Percentiles rank a stretch among this genome's conserved stretches.
Evolutionary conservation across 371 early-diverging fungal species (phyloP).

Genomic region (Mucor sp.): DNA sequence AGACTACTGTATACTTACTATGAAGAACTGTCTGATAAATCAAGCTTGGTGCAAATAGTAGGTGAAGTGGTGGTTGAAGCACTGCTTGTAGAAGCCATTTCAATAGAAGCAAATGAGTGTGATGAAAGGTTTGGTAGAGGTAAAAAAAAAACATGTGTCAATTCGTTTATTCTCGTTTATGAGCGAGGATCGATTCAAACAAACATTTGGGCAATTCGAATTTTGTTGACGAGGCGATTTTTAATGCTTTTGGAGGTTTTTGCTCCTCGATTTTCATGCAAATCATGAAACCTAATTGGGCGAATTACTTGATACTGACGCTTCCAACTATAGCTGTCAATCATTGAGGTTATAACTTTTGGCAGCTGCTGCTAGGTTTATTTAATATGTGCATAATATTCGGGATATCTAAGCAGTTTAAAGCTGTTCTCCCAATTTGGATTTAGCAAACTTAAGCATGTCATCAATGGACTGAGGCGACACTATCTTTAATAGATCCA

Average conservation of each 20-base stretch:
- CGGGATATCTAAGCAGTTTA: background rate
- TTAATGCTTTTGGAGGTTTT: background rate
- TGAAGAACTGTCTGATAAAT: constrained; percentile 21
- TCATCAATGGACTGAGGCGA: constrained; percentile 15
- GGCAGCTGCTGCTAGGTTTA: too few relatives aligned
- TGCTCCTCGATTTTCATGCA: background rate
- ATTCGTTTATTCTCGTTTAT: background rate
- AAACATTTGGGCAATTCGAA: background rate
- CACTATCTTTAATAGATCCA: constrained; percentile 19
- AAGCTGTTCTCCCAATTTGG: background rate
- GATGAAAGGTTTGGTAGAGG: background rate
- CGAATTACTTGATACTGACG: background rate
- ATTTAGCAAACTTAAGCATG: constrained; percentile 21
- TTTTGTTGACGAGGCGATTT: background rate
- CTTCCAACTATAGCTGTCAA: too few relatives aligned
- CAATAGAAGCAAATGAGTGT: background rate
- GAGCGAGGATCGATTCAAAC: background rate
- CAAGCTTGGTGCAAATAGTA: constrained; percentile 6
- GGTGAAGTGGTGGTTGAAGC: background rate
- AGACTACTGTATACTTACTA: constrained; percentile 15
- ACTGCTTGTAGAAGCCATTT: background rate
- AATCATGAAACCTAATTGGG: background rate
- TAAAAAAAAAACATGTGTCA: background rate
- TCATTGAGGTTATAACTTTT: too few relatives aligned
- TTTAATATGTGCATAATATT: too few relatives aligned